Evolutionary conservation across 176 grass and related monocot species (phyloP), one percentile per base, ranked within the genome.

Genomic region (Cymbopogon citratus): DNA sequence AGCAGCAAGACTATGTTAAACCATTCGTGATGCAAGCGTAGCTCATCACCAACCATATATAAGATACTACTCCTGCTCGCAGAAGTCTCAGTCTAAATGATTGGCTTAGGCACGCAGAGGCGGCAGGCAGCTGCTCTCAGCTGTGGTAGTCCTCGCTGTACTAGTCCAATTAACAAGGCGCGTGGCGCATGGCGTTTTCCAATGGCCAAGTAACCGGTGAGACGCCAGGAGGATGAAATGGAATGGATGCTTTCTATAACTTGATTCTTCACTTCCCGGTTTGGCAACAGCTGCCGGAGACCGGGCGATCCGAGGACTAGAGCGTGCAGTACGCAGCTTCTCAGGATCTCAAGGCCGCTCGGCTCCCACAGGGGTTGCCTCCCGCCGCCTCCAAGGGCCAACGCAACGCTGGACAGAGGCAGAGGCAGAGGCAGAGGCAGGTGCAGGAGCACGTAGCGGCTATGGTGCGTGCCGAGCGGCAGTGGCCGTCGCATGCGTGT

Each of bases 171-270:
- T 89, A 82, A 85, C 66, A 78, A 86, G 26, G 80, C 43, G 8
- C 14, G n/a, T 64, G 89, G 89, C 89, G 89, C 84, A 91, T 91
- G 85, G 89, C 75, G 74, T 83, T 84, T 87, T 90, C 89, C 84
- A 87, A 87, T 84, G 89, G 89, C 76, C 89, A 90, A 76, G 70
- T 70, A 76, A 18, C 87, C 39, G 29, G 66, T 75, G 89, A 66
- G 81, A 74, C 72, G 80, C 70, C 59, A 63, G 80, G 84, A 83
- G 75, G 80, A 79, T n/a, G n/a, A n/a, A n/a, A n/a, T n/a, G n/a
- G n/a, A n/a, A n/a, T 83, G 35, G 19, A 57, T 57, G 19, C 21
- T 23, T 7, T 54, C 16, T n/a, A n/a, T n/a, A n/a, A 18, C 21
- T 27, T 31, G 19, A 40, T 26, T 38, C 57, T 64, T 49, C 80